These are phyloP conservation scores for Nymphaea thermarum DNA, from an alignment of 164 flowering plant species.

Conservation along the genomic window DNA sequence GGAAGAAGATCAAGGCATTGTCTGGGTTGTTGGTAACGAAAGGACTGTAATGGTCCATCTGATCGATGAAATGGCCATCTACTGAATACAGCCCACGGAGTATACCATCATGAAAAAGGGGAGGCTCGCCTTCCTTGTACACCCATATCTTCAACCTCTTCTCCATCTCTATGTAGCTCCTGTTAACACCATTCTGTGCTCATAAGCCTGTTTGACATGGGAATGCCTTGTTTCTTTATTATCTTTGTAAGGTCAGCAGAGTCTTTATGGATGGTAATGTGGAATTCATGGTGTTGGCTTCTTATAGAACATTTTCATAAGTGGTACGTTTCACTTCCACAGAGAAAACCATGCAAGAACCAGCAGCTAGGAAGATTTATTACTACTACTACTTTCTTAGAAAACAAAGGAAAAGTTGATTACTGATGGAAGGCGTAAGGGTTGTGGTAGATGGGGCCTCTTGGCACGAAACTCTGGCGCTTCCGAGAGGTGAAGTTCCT, in stretches of 20 bases:
- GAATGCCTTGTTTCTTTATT: too few relatives aligned
- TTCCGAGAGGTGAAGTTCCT: conserved; percentile 16
- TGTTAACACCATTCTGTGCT: neutral
- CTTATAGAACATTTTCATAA: too few relatives aligned
- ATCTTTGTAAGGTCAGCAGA: too few relatives aligned
- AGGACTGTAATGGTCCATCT: neutral
- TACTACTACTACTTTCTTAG: too few relatives aligned
- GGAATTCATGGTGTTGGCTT: too few relatives aligned
- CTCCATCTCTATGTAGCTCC: conserved; percentile 4
- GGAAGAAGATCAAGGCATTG: conserved; percentile 45
- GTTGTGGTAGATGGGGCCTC: conserved; percentile 40
- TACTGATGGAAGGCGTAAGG: conserved; percentile 47
- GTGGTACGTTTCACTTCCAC: too few relatives aligned
- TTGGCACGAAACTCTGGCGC: conserved; percentile 27
- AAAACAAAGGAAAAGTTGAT: too few relatives aligned
- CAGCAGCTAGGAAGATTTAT: too few relatives aligned
- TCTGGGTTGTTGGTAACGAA: conserved; percentile 9
- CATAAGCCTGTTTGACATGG: too few relatives aligned
- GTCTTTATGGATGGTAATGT: too few relatives aligned
- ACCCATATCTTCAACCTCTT: conserved; percentile 1
- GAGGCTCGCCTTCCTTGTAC: conserved; percentile 4
- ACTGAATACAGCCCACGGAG: neutral
- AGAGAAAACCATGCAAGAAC: too few relatives aligned
- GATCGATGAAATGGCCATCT: conserved; percentile 1
- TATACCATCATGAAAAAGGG: neutral